Evolutionary conservation across 225 moss, liverwort and hornwort genomes (phyloP).

Genomic region (Straminergon stramineum): DNA sequence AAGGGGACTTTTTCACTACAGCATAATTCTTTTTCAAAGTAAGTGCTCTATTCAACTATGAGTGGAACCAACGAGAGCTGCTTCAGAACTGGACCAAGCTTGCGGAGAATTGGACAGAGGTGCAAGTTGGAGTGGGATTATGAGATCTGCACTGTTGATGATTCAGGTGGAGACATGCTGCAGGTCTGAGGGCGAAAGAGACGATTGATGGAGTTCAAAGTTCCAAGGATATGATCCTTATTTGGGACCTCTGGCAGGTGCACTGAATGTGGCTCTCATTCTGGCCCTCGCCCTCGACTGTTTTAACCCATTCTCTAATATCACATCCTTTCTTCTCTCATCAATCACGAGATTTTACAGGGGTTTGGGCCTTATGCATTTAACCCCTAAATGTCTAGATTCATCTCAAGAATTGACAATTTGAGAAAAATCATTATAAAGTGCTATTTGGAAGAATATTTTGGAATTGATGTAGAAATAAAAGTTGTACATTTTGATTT

Average conservation of each 20-base stretch:
- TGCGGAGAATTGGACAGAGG: background rate
- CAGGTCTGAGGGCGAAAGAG: background rate
- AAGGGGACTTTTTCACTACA: background rate
- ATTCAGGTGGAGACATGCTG: background rate
- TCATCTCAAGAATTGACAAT: too few relatives aligned
- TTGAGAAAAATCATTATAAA: too few relatives aligned
- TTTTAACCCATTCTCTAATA: background rate
- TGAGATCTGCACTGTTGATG: background rate
- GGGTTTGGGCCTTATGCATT: too few relatives aligned
- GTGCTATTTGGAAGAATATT: too few relatives aligned
- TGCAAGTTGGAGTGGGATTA: background rate
- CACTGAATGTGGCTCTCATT: conserved; percentile 19
- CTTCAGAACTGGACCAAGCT: background rate
- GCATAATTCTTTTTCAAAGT: background rate
- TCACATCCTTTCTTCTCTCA: background rate
- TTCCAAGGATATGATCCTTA: too few relatives aligned
- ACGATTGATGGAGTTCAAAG: background rate
- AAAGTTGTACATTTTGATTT: too few relatives aligned
- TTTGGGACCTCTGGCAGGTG: background rate
- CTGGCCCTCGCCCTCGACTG: background rate
- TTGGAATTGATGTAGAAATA: too few relatives aligned
- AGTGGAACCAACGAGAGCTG: background rate
- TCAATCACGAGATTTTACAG: background rate
- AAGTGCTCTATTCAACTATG: background rate
- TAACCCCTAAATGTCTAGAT: too few relatives aligned